Evolutionary conservation across 2,329 filamentous ascomycete genomes (phyloP), one percentile per base, ranked within the genome.

Genomic region (Pseudopyrenochaeta lycopersici): DNA sequence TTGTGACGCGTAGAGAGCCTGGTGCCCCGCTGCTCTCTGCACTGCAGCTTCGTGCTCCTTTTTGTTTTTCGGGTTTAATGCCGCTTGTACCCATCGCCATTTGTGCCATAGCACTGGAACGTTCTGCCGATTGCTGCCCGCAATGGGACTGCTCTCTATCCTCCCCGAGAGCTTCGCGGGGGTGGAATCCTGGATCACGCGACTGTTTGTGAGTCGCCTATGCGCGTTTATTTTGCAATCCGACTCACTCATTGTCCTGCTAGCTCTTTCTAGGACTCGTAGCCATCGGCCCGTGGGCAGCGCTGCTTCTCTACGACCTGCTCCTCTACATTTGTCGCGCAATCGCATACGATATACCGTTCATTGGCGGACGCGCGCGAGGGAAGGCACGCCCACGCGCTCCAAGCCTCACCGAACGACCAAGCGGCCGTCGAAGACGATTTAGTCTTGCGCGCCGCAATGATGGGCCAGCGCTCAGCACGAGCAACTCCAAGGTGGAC

Each of bases 121-220:
- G 45, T 36, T 27, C 42, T 10, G n/a, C 40, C 32, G 23, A 27
- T 9, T 27, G 23, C 23, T 9, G 9, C 9, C 48, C 43, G 60
- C 48, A 44, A 90, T 90, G 88, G 82, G 83, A 39, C 83, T 85
- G 79, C 85, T 87, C 60, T 89, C 87, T 2, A 82, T 90, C 53
- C 81, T 90, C 30, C 88, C 88, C 1, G 77, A 81, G 15, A 78
- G 82, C 51, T 78, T 88, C 48, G 81, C 78, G 36, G 77, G 79
- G 33, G 70, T 89, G 46, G 88, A 90, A 70, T 82, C 80, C 46
- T 89, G 86, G 86, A 77, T 85, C 52, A 82, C 83, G 40, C 81
- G 85, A 9, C 68, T 85, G 39, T 90, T 89, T 70, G 87, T 90
- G 79, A 67, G 84, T 51, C 7, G 29, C 17, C 20, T n/a, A 36